A percentile compares a stretch with the other conserved stretches of the same genome.
These are phyloP conservation scores for Gautieria morchelliformis DNA, from an alignment of 768 basidiomycete genomes.

Conservation along the genomic window DNA sequence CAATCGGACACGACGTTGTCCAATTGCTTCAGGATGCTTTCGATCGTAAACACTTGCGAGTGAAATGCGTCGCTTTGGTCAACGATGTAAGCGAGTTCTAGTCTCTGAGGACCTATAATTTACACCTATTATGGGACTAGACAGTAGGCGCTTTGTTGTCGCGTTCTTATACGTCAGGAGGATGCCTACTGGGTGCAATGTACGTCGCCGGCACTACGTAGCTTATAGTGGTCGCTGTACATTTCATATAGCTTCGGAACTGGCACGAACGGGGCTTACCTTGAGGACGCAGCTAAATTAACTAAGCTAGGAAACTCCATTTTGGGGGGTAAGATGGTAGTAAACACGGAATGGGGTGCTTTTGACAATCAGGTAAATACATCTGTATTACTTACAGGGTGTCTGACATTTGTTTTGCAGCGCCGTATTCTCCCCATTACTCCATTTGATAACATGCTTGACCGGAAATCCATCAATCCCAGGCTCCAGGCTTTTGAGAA, in stretches of 20 bases:
- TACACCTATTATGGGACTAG: slow-evolving; percentile 29
- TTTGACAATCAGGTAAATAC: slow-evolving; percentile 82
- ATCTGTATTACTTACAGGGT: neutral
- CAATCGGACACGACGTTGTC: slow-evolving; percentile 83
- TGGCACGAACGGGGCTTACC: slow-evolving; percentile 96
- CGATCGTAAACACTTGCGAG: slow-evolving; percentile 84
- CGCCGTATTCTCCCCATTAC: slow-evolving; percentile 79
- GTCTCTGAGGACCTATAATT: neutral
- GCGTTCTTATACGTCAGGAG: slow-evolving; percentile 87
- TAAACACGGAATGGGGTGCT: slow-evolving; percentile 98
- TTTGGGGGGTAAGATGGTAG: slow-evolving; percentile 76
- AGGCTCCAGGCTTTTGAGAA: slow-evolving; percentile 92
- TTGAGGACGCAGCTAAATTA: slow-evolving; percentile 79
- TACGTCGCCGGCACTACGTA: neutral
- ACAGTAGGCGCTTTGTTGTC: slow-evolving; percentile 94
- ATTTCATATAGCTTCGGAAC: slow-evolving; percentile 82
- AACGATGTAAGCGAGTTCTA: slow-evolving; percentile 63
- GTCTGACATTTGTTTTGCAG: slow-evolving; percentile 27
- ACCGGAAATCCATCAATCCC: slow-evolving; percentile 92
- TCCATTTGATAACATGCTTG: slow-evolving; percentile 83
- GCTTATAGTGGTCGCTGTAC: slow-evolving; percentile 18
- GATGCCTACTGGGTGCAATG: slow-evolving; percentile 61
- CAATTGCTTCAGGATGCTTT: slow-evolving; percentile 86
- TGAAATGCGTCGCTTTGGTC: slow-evolving; percentile 84
- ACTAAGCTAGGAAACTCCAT: slow-evolving; percentile 67